Evolutionary conservation across 305 asterid species (phyloP), one percentile per base, ranked within the genome.

Genomic region (Andrographis paniculata): DNA sequence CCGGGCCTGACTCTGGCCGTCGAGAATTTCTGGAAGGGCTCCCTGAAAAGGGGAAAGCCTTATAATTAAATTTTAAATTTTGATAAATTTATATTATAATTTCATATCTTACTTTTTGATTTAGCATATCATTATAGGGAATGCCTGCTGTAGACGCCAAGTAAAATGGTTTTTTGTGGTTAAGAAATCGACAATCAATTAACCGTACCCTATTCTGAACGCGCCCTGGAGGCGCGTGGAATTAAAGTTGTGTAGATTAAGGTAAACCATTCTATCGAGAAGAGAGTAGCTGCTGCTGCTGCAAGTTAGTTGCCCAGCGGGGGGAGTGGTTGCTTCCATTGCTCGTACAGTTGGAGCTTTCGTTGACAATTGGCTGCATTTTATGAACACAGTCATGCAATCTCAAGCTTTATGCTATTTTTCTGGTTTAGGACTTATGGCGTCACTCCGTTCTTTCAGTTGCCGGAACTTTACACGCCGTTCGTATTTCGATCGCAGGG

Each of bases 11-110:
- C 57, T n/a, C n/a, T n/a, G n/a, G n/a, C n/a, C n/a, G n/a, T n/a
- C n/a, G n/a, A n/a, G n/a, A n/a, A n/a, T n/a, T 75, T 75, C 63
- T 71, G 78, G 63, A 72, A 66, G 70, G 79, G 74, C 0, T 33
- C 38, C 38, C n/a, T n/a, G n/a, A n/a, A n/a, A n/a, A n/a, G n/a
- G n/a, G n/a, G n/a, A n/a, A n/a, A n/a, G n/a, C n/a, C n/a, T n/a
- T n/a, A n/a, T n/a, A n/a, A n/a, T n/a, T n/a, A n/a, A n/a, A n/a
- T n/a, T n/a, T n/a, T n/a, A n/a, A n/a, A n/a, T n/a, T n/a, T n/a
- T n/a, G n/a, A n/a, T n/a, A n/a, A n/a, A n/a, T n/a, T n/a, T n/a
- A n/a, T n/a, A n/a, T n/a, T n/a, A n/a, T n/a, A n/a, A n/a, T n/a
- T n/a, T n/a, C n/a, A n/a, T n/a, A n/a, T n/a, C n/a, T n/a, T n/a